Conservation (phyloP, 2,329 filamentous ascomycete genomes). For the Sphaceloma murrayae region DNA sequence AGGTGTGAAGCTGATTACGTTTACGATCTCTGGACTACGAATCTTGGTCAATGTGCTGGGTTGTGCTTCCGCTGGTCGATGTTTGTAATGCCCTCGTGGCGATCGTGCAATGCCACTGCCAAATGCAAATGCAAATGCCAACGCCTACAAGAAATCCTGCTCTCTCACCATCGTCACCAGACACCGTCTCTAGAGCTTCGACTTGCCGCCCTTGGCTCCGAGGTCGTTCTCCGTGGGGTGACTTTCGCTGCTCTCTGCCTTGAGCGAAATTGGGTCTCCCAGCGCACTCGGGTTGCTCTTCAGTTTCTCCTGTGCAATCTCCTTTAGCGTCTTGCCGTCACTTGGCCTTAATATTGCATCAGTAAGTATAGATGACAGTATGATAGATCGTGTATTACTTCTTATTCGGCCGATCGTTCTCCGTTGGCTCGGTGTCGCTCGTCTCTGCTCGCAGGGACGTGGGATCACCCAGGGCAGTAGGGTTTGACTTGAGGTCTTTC, state of each 20-base stretch:
- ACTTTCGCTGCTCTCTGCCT: conserved; percentile 24
- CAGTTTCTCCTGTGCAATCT: conserved; percentile 24
- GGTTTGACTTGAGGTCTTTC: conserved; percentile 25
- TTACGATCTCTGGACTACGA: not conserved
- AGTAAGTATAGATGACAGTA: too few species aligned
- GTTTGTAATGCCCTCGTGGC: not conserved
- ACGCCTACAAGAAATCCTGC: too few species aligned
- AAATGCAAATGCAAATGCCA: too few species aligned
- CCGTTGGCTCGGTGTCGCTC: conserved; percentile 24
- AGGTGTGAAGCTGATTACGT: not conserved
- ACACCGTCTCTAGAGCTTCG: conserved; percentile 25
- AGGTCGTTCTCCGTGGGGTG: conserved; percentile 29
- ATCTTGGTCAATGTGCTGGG: not conserved
- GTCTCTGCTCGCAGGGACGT: conserved; percentile 31
- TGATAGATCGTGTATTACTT: not conserved
- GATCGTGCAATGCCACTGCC: too few species aligned
- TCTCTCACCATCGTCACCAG: not conserved
- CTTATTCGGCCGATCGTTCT: conserved; percentile 22
- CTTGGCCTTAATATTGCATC: not conserved
- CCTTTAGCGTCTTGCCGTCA: conserved; percentile 22
- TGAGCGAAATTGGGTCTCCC: conserved; percentile 26
- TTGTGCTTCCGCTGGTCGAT: not conserved
- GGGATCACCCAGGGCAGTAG: conserved; percentile 29
- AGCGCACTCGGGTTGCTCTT: conserved; percentile 23
- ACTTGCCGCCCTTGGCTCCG: conserved; percentile 26